Base-by-base conservation (phyloP, 305 asterid genomes). In the Fraxinus velutina region DNA sequence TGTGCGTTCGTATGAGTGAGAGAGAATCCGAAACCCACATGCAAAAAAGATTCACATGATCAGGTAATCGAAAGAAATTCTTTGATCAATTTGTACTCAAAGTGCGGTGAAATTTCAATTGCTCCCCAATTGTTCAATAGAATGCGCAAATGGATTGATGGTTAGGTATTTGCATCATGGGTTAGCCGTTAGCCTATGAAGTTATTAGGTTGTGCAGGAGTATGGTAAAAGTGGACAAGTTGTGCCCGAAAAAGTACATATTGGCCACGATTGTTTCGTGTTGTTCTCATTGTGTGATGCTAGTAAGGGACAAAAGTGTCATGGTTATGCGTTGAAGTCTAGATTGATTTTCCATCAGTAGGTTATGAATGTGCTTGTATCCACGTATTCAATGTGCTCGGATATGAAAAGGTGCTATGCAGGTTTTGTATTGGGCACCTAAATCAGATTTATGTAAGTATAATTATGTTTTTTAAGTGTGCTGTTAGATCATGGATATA, bases 61-160 rank as follows among this genome's bases (percentile, higher is more conserved):
- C 1, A 34, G 8, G 37, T 34, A 34, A 34, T 34, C 8, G 37
- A 34, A 3, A 34, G 37, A 34, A 34, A 34, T 34, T 34, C 37
- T 34, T 34, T 34, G 7, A 5, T 34, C 37, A 34, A 34, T 34
- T 6, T 34, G 7, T 34, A 34, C 37, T 5, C 8, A 34, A 34
- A 34, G 37, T 34, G 37, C 1, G 96, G 92, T 3, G 90, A 92
- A 78, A 47, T 89, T 19, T 77, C 84, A 4, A 37, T 37, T 37
- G 96, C 94, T 0, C 96, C 90, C 84, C 78, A 52, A 17, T 73
- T 93, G 86, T 94, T 94, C 77, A 96, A 90, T 78, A 83, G 79
- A 90, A 93, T 93, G 97, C 91, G 80, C 1, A 84, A 87, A 86
- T 86, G 84, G 84, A 93, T 74, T 94, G 84, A 93, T 94, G 96